phyloP scores from a whole-genome alignment of 495 filamentous ascomycete genomes.

The Echria macrotheca region DNA sequence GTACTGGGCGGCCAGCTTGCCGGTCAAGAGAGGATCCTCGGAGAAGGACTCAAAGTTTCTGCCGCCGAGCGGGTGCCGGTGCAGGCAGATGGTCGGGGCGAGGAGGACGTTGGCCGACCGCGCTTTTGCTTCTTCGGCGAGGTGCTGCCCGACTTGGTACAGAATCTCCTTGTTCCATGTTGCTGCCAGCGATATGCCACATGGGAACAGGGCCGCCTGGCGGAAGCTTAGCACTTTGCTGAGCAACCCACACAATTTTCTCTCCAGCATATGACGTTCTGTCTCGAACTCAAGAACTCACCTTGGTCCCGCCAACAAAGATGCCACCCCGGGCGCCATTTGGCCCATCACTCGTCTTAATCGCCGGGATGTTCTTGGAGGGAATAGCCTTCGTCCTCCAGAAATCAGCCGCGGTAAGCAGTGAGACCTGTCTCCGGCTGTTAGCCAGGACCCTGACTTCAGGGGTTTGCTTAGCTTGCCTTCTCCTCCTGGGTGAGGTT shows the following conservation, averaged over 20 bases:
- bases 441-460: too few relatives aligned
- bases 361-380: constrained; percentile 61
- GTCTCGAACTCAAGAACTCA: constrained; percentile 20
- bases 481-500: constrained; percentile 50
- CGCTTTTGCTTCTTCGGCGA: constrained; percentile 67
- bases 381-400: constrained; percentile 70
- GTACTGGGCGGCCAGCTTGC: constrained; percentile 66
- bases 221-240: constrained; percentile 18
- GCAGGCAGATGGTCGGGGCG: constrained; percentile 78
- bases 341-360: constrained; percentile 73
- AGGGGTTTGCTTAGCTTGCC: too few relatives aligned
- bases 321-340: constrained; percentile 73
- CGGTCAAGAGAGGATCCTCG: constrained; percentile 75
- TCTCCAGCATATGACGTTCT: constrained; percentile 34
- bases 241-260: too few relatives aligned
- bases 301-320: constrained; percentile 59
- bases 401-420: constrained; percentile 65
- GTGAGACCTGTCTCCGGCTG: too few relatives aligned
- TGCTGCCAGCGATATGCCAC: constrained; percentile 69
- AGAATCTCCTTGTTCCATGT: constrained; percentile 73
- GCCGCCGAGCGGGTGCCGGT: constrained; percentile 74
- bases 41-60: constrained; percentile 85
- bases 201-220: constrained; percentile 68
- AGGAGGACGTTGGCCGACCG: constrained; percentile 70
- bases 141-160: constrained; percentile 58